Base-by-base conservation (phyloP, 192 early-diverging fungal genomes). In the Rhizophagus clarus region DNA sequence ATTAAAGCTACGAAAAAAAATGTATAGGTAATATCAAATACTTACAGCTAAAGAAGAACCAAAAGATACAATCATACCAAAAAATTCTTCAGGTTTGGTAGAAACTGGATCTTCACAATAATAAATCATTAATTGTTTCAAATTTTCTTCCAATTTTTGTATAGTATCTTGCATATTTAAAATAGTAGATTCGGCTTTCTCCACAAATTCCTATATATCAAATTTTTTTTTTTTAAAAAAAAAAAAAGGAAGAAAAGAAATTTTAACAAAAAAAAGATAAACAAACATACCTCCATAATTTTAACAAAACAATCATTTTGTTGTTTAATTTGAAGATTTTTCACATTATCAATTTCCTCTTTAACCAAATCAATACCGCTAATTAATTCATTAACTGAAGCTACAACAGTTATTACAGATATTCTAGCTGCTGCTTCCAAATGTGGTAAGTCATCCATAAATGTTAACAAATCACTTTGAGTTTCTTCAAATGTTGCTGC, bases 1-100 rank as follows among this genome's bases (percentile, higher is more conserved):
- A 10, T 4, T 61, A 8, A 40, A 4, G 29, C 2, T 6, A 26
- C 11, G 8, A 75, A 61, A 42, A 6, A 70, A 11, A 70, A 32
- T 17, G 10, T 14, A 75, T 34, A 20, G 24, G 6, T 40, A 40
- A 40, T 20, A 61, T 40, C 11, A n/a, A 70, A n/a, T 71, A 32
- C 71, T 83, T 86, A 86, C 87, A 45, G 80, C 82, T 63, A 90
- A 88, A 37, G 84, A 80, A 28, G 81, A 80, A 12, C 85, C 81
- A 66, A 90, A 90, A 1, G 85, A 83, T 8, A 85, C 78, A 14
- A 90, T 81, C 66, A 87, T 86, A 2, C 84, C 85, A 75, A 88
- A 90, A 73, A 90, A 90, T 60, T 89, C 89, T 81, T 90, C 89
- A 9, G 87, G 83, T 66, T 88, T 89, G 14, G 80, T 87, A 12